Base-by-base conservation (phyloP, 179 eudicot species). In the Beta macrorhiza region DNA sequence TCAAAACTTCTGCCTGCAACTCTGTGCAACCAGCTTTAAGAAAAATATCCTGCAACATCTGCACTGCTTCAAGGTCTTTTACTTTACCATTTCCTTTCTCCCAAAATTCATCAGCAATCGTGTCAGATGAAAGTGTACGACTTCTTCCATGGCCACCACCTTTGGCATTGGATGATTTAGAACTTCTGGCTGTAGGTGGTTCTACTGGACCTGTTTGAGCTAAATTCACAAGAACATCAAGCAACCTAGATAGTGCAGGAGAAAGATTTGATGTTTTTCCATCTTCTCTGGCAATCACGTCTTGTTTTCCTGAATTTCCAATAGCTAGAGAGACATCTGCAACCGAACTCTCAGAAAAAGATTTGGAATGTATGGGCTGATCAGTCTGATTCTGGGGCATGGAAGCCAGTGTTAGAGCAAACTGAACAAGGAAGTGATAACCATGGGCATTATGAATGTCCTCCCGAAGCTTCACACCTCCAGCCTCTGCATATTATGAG, bases 381-480 rank as follows among this genome's bases (percentile, higher is more conserved):
- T 83, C 76, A 79, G 80, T 75, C 81, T 84, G 87, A 81, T 83
- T 82, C 80, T 87, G 85, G 29, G 89, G 76, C 82, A 85, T 45
- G 15, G 88, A 81, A 59, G 97, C 90, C 84, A 97, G 90, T 80
- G 87, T 84, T 83, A 97, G 83, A 32, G 99, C 98, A 89, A 95
- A 97, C 87, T 93, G 99, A 68, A 97, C 95, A 81, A 97, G 91
- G 85, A 91, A 97, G 57, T 97, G 99, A 84, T 97, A 92, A 49
- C 99, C 99, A 85, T 97, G 99, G 42, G 99, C 99, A 89, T 97
- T 97, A 79, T 90, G 99, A 83, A 95, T 91, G 83, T 97, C 99
- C 90, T 97, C 99, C 85, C 98, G 90, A n/a, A 97, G 97, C 85
- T 89, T 89, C 84, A 91, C 87, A 82, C 93, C 97, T 86, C 92